phyloP scores from a whole-genome alignment of 1,284 basidiomycete genomes.

The Cryptococcus sp. region DNA sequence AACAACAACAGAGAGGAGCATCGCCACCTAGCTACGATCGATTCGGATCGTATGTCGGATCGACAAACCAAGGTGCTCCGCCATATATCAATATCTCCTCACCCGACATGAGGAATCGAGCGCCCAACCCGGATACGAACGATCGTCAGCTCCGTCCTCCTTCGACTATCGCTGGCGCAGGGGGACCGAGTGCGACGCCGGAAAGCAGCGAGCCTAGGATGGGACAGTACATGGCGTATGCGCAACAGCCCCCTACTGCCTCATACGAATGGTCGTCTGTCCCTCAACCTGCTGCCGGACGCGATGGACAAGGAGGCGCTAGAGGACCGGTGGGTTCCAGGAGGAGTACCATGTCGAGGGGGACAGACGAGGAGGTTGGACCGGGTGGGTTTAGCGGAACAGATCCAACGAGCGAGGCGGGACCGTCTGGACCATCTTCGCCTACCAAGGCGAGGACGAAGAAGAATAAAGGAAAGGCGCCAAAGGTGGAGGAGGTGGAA shows the following conservation, averaged over 20 bases:
- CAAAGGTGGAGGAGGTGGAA: conserved; percentile 2
- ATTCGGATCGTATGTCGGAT: background rate
- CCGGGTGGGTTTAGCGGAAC: background rate
- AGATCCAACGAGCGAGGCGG: conserved; percentile 1
- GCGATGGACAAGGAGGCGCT: background rate
- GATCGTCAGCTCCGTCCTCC: too few relatives aligned
- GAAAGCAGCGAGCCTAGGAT: background rate
- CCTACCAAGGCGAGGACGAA: background rate
- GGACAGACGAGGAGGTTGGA: conserved; percentile 2
- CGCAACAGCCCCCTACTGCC: background rate
- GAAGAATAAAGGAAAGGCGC: background rate
- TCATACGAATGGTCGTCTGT: background rate
- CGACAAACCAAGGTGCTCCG: background rate
- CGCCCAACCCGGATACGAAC: too few relatives aligned
- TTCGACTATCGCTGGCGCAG: too few relatives aligned
- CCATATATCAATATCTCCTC: background rate
- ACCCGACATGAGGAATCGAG: background rate
- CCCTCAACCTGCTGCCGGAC: background rate
- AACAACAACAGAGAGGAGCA: background rate
- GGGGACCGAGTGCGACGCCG: too few relatives aligned
- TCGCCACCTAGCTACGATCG: conserved; percentile 4
- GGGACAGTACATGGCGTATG: conserved; percentile 6
- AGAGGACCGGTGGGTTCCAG: background rate
- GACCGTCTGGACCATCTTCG: conserved; percentile 1
- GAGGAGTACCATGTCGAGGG: conserved; percentile 4